These are phyloP conservation scores for Paracoccidioides brasiliensis DNA, from an alignment of 2,329 filamentous ascomycete genomes.

Conservation along the genomic window DNA sequence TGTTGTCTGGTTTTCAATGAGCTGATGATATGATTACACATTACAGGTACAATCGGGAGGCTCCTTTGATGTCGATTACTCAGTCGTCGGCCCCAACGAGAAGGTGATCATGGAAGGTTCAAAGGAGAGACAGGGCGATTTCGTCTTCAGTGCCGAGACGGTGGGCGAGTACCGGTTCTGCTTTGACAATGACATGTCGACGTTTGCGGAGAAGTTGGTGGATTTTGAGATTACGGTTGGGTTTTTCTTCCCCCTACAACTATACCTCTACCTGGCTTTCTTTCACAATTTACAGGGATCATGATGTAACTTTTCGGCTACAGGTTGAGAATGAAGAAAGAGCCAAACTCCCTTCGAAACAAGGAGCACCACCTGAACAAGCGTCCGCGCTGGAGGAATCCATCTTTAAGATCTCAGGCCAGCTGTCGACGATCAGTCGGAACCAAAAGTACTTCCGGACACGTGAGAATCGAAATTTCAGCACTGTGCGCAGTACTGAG, in stretches of 20 bases:
- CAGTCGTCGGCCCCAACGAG: slow-evolving; percentile 67
- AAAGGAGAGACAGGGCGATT: slow-evolving; percentile 92
- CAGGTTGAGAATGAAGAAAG: slow-evolving; percentile 85
- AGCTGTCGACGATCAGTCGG: slow-evolving; percentile 83
- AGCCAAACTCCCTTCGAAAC: slow-evolving; percentile 72
- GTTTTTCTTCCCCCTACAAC: slow-evolving; percentile 10
- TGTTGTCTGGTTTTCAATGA: background rate
- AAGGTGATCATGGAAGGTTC: slow-evolving; percentile 72
- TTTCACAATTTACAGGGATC: no score
- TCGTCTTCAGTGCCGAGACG: slow-evolving; percentile 87
- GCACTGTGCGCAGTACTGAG: slow-evolving; percentile 92
- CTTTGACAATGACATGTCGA: slow-evolving; percentile 98
- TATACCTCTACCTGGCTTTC: no score
- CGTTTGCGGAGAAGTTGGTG: slow-evolving; percentile 91
- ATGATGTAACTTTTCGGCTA: background rate
- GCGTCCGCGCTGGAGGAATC: slow-evolving; percentile 82
- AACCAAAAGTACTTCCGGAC: slow-evolving; percentile 99
- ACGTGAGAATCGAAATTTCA: slow-evolving; percentile 96
- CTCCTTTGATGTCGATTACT: slow-evolving; percentile 93
- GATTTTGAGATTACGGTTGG: slow-evolving; percentile 93
- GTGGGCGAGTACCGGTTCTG: slow-evolving; percentile 89
- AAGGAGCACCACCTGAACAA: slow-evolving; percentile 78
- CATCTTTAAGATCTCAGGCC: slow-evolving; percentile 84
- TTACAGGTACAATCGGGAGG: slow-evolving; percentile 88
- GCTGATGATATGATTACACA: background rate